These are phyloP conservation scores for Avena eriantha DNA, from an alignment of 176 grass and related monocot genomes.

Conservation along the genomic window DNA sequence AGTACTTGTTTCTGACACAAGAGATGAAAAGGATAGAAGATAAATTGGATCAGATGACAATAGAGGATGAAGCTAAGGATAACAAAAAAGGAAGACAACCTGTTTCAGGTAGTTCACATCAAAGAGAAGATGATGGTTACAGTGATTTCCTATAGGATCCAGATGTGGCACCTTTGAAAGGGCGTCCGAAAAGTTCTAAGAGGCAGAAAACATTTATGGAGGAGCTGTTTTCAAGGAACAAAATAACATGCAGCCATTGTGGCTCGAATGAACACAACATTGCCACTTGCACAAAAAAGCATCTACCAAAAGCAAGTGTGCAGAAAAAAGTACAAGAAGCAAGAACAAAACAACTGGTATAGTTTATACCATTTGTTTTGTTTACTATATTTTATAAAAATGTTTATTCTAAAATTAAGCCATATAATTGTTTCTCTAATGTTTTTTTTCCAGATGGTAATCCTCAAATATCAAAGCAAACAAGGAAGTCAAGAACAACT, in stretches of 20 bases:
- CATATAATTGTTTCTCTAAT: too few relatives aligned
- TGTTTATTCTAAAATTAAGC: too few relatives aligned
- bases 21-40: background rate
- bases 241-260: background rate
- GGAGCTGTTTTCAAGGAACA: background rate
- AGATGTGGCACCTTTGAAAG: background rate
- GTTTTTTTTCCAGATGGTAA: too few relatives aligned
- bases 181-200: background rate
- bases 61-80: background rate
- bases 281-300: background rate
- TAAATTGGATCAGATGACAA: background rate
- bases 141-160: background rate
- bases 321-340: too few relatives aligned
- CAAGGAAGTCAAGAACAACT: too few relatives aligned
- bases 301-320: background rate
- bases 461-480: too few relatives aligned
- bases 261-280: background rate
- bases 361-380: too few relatives aligned
- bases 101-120: too few relatives aligned
- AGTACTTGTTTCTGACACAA: background rate
- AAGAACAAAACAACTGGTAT: too few relatives aligned
- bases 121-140: background rate
- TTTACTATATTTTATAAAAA: too few relatives aligned
- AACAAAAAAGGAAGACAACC: background rate
- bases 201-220: background rate